phyloP scores from a whole-genome alignment of 2,329 filamentous ascomycete genomes.

The Teratosphaeriaceae sp. region DNA sequence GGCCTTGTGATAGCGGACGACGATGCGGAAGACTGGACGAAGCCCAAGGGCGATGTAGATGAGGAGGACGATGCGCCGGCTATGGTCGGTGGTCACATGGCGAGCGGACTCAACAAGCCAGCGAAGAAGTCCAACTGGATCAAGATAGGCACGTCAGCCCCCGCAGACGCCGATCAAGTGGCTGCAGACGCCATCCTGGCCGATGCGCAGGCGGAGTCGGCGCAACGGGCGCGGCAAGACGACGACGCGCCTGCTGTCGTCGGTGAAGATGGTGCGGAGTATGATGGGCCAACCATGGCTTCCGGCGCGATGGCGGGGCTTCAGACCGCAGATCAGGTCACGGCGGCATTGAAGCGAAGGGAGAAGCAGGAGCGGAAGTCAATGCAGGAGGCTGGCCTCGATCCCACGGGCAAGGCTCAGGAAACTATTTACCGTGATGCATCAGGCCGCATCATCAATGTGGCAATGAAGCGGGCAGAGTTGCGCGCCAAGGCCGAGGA shows the following conservation, averaged over 20 bases:
- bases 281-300: constrained; percentile 62
- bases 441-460: constrained; percentile 86
- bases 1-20: constrained; percentile 47
- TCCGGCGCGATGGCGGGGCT: constrained; percentile 82
- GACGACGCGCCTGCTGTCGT: constrained; percentile 45
- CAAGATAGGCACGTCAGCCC: constrained; percentile 51
- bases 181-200: constrained; percentile 49
- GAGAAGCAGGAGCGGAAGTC: constrained; percentile 55
- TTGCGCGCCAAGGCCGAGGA: constrained; percentile 73
- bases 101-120: constrained; percentile 43
- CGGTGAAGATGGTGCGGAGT: constrained; percentile 43
- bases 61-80: constrained; percentile 50
- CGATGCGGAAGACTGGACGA: constrained; percentile 48
- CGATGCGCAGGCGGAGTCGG: constrained; percentile 27
- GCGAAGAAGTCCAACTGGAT: constrained; percentile 84
- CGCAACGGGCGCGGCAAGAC: constrained; percentile 24
- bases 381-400: constrained; percentile 40
- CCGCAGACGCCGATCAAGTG: constrained; percentile 49
- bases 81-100: constrained; percentile 39
- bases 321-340: constrained; percentile 73
- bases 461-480: constrained; percentile 84
- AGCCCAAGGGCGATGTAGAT: constrained; percentile 41
- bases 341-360: constrained; percentile 50
- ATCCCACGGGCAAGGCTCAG: constrained; percentile 44
- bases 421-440: constrained; percentile 96